phyloP scores from a whole-genome alignment of 2,329 filamentous ascomycete genomes.

The Herpotrichia juniperi region DNA sequence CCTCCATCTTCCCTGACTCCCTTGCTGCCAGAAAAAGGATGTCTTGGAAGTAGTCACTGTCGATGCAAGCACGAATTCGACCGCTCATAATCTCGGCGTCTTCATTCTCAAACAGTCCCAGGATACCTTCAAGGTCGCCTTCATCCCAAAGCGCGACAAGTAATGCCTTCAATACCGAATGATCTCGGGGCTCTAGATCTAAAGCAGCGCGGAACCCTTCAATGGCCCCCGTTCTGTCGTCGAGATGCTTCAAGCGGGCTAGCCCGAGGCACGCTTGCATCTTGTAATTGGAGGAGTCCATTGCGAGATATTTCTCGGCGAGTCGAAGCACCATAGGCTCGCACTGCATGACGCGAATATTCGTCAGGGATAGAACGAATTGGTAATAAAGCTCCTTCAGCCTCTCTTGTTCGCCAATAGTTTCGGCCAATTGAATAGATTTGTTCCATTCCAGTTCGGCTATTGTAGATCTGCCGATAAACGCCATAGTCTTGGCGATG shows the following conservation, averaged over 20 bases:
- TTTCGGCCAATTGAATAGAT: background rate
- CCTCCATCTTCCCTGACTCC: background rate
- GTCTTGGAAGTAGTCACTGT: background rate
- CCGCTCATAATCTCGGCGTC: background rate
- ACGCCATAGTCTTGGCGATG: background rate
- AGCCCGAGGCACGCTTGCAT: background rate
- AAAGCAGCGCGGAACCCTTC: background rate
- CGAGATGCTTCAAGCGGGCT: background rate
- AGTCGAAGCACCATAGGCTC: background rate
- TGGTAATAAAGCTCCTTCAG: background rate
- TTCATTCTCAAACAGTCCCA: background rate
- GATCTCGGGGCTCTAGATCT: background rate
- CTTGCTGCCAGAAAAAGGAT: background rate
- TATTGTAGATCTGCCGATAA: background rate
- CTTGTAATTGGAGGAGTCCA: background rate
- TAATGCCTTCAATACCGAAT: background rate
- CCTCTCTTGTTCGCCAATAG: background rate
- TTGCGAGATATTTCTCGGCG: background rate
- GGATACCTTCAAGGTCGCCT: background rate
- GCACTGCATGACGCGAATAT: background rate
- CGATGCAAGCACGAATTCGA: background rate
- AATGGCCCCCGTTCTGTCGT: background rate
- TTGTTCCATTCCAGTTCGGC: background rate
- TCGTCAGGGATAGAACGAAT: background rate
- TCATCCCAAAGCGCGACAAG: background rate